phyloP scores from a whole-genome alignment of 2,329 filamentous ascomycete species.

The Polychaeton citri region DNA sequence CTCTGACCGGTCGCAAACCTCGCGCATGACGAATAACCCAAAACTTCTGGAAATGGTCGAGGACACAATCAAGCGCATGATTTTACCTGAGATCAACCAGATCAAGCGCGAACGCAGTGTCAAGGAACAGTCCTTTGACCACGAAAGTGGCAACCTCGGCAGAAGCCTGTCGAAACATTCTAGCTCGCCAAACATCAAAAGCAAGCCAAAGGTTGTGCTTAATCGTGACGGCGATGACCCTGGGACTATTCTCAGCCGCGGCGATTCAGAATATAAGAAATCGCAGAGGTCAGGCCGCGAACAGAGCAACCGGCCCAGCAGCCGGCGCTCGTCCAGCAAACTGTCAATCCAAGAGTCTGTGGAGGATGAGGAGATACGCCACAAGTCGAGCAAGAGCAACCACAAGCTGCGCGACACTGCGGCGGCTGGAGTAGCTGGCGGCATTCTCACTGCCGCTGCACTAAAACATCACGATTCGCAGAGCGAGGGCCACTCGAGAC shows the following conservation, averaged over 20 bases:
- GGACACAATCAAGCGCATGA: constrained; percentile 78
- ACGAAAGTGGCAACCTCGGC: constrained; percentile 37
- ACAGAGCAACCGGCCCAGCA: constrained; percentile 13
- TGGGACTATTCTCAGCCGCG: constrained; percentile 41
- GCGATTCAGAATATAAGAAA: constrained; percentile 39
- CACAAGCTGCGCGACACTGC: constrained; percentile 36
- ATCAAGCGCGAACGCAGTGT: constrained; percentile 50
- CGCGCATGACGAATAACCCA: constrained; percentile 85
- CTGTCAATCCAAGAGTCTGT: constrained; percentile 14
- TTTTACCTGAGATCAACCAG: constrained; percentile 81
- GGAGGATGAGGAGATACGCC: constrained; percentile 35
- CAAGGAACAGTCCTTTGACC: constrained; percentile 11
- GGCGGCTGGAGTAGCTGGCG: constrained; percentile 41
- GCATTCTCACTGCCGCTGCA: constrained; percentile 47
- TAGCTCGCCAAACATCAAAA: constrained; percentile 45
- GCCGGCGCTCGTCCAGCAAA: constrained; percentile 13
- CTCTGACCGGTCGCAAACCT: constrained; percentile 45
- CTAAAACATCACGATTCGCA: constrained; percentile 53
- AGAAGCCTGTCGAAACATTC: constrained; percentile 47
- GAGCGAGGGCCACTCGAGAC: constrained; percentile 35
- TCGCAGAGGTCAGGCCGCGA: constrained; percentile 42
- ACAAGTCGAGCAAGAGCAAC: constrained; percentile 41
- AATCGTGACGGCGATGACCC: constrained; percentile 46
- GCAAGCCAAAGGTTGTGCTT: constrained; percentile 47
- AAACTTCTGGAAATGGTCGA: constrained; percentile 84